These are phyloP conservation scores for Backusella parvicylindrica DNA, from an alignment of 192 early-diverging fungal species.

Conservation along the genomic window DNA sequence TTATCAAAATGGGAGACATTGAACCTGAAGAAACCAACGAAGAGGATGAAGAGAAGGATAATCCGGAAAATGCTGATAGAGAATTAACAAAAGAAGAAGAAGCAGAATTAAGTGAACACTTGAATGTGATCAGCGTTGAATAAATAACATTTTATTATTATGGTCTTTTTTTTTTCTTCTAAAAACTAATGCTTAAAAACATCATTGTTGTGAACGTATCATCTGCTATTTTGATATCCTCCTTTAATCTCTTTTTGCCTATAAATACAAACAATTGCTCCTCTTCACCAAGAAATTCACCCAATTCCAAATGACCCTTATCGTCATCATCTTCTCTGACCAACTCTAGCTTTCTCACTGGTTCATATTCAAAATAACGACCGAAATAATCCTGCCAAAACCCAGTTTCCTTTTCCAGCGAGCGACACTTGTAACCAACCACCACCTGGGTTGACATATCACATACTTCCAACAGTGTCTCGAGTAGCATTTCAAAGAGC, in stretches of 20 bases:
- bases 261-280: conserved; percentile 39
- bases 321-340: conserved; percentile 1
- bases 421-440: conserved; percentile 51
- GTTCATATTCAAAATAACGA: conserved; percentile 46
- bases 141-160: background rate
- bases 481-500: conserved; percentile 34
- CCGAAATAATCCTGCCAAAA: conserved; percentile 55
- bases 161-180: background rate
- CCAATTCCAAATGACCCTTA: background rate
- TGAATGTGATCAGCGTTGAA: background rate
- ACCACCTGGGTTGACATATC: conserved; percentile 32
- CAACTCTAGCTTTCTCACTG: conserved; percentile 21
- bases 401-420: conserved; percentile 41
- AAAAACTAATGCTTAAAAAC: conserved; percentile 17
- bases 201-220: conserved; percentile 46
- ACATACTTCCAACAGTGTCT: conserved; percentile 41
- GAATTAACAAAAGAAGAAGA: conserved; percentile 7
- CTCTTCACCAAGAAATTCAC: conserved; percentile 34
- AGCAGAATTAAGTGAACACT: conserved; percentile 9
- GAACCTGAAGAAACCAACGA: background rate
- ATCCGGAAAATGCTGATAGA: background rate
- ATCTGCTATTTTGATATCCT: conserved; percentile 35
- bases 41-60: background rate
- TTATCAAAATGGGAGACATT: conserved; percentile 13
- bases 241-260: conserved; percentile 33